Base-by-base conservation (phyloP, 1,139 yeast genomes). In the Sugiyamaella novakii region DNA sequence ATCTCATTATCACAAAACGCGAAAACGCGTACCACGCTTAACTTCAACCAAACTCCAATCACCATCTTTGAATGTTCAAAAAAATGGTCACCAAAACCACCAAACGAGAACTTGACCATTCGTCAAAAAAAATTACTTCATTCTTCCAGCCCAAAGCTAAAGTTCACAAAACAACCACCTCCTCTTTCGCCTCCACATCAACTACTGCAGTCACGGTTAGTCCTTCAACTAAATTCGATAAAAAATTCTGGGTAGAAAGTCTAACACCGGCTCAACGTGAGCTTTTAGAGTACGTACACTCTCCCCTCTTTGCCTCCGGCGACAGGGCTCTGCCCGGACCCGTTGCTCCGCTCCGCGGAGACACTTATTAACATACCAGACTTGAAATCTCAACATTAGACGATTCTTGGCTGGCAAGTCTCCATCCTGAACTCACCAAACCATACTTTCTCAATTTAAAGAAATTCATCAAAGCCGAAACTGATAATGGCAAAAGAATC, bases 401-500 rank as follows among this genome's bases (percentile, higher is more conserved):
- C 57, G 78, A 78, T 5, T 74, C 87, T 0, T 92, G 98, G 98
- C 77, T 92, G 19, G 76, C 77, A 1, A 75, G 77, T 7, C 73
- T 92, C 14, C 79, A 83, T 61, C 64, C 72, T 28, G 96, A 92
- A 59, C 73, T 92, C 49, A 84, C 87, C 25, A 87, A 89, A 65
- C 94, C 95, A 1, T 91, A 91, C 65, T 94, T 92, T 59, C 66
- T 88, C n/a, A 68, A 77, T 14, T 73, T 92, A 54, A 91, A 91
- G 61, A 64, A 66, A 58, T 88, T 83, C 60, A 69, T 88, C 49
- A 60, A 65, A 52, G 53, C 65, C 30, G 70, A 69, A 42, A 54
- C 61, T 37, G 55, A 59, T 2, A 54, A 53, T 11, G 61, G 64
- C 14, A 75, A 77, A 52, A 72, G 75, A 1, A 74, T 91, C 0